Evolutionary conservation across 2,329 filamentous ascomycete genomes (phyloP), one percentile per base, ranked within the genome.

Genomic region (Microdochium trichocladiopsis): DNA sequence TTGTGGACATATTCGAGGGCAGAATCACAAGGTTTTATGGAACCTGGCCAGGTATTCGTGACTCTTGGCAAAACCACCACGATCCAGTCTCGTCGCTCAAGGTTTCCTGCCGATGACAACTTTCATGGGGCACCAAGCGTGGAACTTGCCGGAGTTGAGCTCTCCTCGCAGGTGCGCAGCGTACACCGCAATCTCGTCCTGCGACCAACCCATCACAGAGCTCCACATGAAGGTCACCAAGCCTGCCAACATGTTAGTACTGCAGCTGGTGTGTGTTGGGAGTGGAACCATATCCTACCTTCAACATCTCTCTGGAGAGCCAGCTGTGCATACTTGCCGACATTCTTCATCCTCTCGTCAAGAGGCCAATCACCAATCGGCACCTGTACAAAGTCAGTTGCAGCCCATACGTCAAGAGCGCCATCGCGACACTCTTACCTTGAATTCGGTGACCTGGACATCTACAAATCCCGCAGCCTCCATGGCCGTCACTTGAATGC

Each of bases 1-100:
- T 72, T 56, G 0, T 69, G 68, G 3, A 86, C 74, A 54, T 83
- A 82, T 1, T 58, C 61, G 0, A 58, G 57, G 0, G 80, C 57
- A 0, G 67, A 64, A 1, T 64, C 47, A 43, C 69, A 61, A 0
- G 68, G 49, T 0, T 4, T 3, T 5, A 52, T n/a, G n/a, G n/a
- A n/a, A n/a, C n/a, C n/a, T n/a, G n/a, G n/a, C n/a, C n/a, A n/a
- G n/a, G n/a, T n/a, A n/a, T n/a, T n/a, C n/a, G n/a, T n/a, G n/a
- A n/a, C n/a, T n/a, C n/a, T n/a, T n/a, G n/a, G n/a, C n/a, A n/a
- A n/a, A n/a, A n/a, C n/a, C n/a, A n/a, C n/a, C n/a, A n/a, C n/a
- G n/a, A n/a, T n/a, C n/a, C n/a, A n/a, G n/a, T n/a, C n/a, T n/a
- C n/a, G n/a, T n/a, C n/a, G n/a, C n/a, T n/a, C 24, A 48, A 16